Evolutionary conservation across 306 rosid genomes (phyloP).

Genomic region (Hippophae rhamnoides): DNA sequence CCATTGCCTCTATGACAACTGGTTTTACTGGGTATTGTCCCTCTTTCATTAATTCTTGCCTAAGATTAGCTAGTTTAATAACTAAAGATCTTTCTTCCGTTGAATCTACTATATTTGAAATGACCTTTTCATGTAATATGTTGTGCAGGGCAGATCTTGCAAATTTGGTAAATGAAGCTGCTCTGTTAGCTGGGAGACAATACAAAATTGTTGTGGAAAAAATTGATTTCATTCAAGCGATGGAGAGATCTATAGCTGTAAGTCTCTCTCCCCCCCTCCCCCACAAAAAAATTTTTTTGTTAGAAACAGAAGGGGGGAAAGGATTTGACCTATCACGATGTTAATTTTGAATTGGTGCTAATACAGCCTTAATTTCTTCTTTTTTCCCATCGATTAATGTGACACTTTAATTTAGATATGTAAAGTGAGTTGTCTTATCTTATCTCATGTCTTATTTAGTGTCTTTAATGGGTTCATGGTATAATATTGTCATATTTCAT

Average conservation of each 20-base stretch:
- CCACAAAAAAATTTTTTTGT: too few relatives aligned
- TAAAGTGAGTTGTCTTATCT: too few relatives aligned
- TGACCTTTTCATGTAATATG: conserved; percentile 2
- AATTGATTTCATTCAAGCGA: conserved; percentile 79
- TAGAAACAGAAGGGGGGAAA: not conserved
- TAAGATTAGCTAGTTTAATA: not conserved
- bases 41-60: conserved; percentile 1
- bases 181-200: conserved; percentile 86
- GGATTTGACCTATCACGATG: not conserved
- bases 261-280: conserved; percentile 22
- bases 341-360: too few relatives aligned
- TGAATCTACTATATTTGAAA: not conserved
- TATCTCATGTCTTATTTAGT: too few relatives aligned
- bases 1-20: conserved; percentile 92
- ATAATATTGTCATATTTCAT: too few relatives aligned
- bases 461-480: too few relatives aligned
- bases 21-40: conserved; percentile 85
- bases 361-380: too few relatives aligned
- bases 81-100: not conserved
- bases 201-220: conserved; percentile 75
- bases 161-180: conserved; percentile 91
- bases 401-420: too few relatives aligned
- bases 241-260: conserved; percentile 95
- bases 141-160: conserved; percentile 92
- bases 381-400: too few relatives aligned